These are phyloP conservation scores for Didymella sp. DNA, from an alignment of 2,329 filamentous ascomycete genomes.

Conservation along the genomic window DNA sequence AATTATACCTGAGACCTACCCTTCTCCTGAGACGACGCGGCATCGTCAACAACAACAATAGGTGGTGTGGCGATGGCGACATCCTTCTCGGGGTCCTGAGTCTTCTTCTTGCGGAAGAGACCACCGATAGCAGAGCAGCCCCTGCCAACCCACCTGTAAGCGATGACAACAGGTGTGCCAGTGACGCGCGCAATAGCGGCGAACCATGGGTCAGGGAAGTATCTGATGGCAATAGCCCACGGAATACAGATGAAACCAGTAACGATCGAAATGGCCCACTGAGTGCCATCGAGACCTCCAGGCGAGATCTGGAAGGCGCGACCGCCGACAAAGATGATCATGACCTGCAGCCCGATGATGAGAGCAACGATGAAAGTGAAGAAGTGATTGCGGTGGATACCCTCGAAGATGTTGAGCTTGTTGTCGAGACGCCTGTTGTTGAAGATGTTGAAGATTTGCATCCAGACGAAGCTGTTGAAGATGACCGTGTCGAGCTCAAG, in stretches of 20 bases:
- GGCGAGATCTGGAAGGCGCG: constrained; percentile 60
- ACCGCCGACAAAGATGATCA: constrained; percentile 66
- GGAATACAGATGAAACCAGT: constrained; percentile 61
- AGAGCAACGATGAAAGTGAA: constrained; percentile 65
- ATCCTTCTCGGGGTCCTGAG: constrained; percentile 21
- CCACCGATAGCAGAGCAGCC: constrained; percentile 20
- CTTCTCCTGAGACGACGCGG: background rate
- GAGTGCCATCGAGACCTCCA: constrained; percentile 59
- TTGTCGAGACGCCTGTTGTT: constrained; percentile 70
- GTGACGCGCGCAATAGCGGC: constrained; percentile 29
- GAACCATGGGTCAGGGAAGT: constrained; percentile 58
- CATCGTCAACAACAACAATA: constrained; percentile 25
- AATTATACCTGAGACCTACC: constrained; percentile 1
- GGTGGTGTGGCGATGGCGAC: constrained; percentile 26
- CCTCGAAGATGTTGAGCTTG: constrained; percentile 67
- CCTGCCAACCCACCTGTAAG: constrained; percentile 26
- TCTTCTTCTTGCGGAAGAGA: constrained; percentile 29
- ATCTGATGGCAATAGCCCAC: constrained; percentile 59
- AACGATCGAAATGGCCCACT: constrained; percentile 67
- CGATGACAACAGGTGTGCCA: constrained; percentile 34
- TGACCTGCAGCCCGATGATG: constrained; percentile 64
- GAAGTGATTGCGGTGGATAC: constrained; percentile 63
- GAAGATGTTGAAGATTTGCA: constrained; percentile 75
- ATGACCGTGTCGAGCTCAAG: constrained; percentile 66
- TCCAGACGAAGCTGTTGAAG: constrained; percentile 75